Percentiles rank a stretch among this genome's conserved stretches.
phyloP scores from a whole-genome alignment of 768 basidiomycete species.

The Trametes cubensis region DNA sequence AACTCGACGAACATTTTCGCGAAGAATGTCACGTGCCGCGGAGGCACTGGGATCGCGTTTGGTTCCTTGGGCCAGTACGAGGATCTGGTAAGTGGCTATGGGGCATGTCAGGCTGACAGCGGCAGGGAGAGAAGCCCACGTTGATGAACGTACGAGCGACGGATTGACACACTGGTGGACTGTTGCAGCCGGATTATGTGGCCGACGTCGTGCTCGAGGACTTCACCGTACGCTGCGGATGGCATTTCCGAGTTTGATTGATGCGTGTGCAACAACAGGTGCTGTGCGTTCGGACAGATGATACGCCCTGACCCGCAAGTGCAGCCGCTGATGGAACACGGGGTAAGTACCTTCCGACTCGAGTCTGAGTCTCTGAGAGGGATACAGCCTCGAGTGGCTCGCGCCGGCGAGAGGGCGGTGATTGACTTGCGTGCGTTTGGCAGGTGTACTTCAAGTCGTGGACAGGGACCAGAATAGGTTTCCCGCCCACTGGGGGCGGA shows the following conservation, averaged over 20 bases:
- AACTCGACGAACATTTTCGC: conserved; percentile 57
- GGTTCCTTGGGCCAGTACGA: conserved; percentile 62
- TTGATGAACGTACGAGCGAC: neutral
- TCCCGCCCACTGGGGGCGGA: conserved; percentile 59
- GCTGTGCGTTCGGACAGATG: conserved; percentile 36
- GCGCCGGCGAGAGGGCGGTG: no score
- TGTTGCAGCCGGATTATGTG: conserved; percentile 53
- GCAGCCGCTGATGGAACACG: conserved; percentile 60
- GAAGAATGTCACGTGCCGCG: conserved; percentile 53
- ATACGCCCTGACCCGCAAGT: conserved; percentile 48
- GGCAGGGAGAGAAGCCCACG: neutral
- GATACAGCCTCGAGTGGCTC: neutral
- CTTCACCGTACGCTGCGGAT: conserved; percentile 40
- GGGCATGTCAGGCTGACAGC: neutral
- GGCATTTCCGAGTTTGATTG: neutral
- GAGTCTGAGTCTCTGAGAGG: no score
- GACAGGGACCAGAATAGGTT: conserved; percentile 52
- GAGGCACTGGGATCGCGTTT: conserved; percentile 63
- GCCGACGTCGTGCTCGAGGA: conserved; percentile 53
- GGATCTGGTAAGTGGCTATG: conserved; percentile 46
- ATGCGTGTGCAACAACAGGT: neutral
- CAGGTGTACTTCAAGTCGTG: conserved; percentile 63
- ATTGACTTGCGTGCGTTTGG: neutral
- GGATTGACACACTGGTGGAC: neutral
- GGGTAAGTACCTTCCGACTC: conserved; percentile 37